Evolutionary conservation across 2,329 filamentous ascomycete genomes (phyloP).

Genomic region (Aspergillus glaucus): DNA sequence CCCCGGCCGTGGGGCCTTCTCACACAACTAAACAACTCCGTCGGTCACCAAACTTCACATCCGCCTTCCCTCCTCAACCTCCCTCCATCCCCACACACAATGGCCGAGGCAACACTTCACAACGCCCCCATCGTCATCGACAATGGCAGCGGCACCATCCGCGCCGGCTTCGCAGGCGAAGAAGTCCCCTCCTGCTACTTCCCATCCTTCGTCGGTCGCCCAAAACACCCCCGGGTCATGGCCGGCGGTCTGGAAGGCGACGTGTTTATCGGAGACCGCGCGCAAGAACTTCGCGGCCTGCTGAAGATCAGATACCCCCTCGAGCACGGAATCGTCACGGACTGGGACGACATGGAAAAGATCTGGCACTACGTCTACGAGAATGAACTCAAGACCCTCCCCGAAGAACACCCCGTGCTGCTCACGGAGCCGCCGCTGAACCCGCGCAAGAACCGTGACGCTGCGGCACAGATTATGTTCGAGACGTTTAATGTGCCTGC

Average conservation of each 20-base stretch:
- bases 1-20: slow-evolving; percentile 26
- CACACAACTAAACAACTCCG: slow-evolving; percentile 16
- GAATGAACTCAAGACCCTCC: slow-evolving; percentile 90
- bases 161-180: slow-evolving; percentile 93
- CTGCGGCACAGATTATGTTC: slow-evolving; percentile 93
- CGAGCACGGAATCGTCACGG: slow-evolving; percentile 96
- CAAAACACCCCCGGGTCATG: slow-evolving; percentile 89
- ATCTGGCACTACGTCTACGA: slow-evolving; percentile 99
- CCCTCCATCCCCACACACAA: slow-evolving; percentile 29
- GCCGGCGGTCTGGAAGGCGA: slow-evolving; percentile 96
- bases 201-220: slow-evolving; percentile 91
- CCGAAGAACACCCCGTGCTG: slow-evolving; percentile 96
- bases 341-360: slow-evolving; percentile 99
- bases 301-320: slow-evolving; percentile 94
- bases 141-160: slow-evolving; percentile 96
- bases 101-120: slow-evolving; percentile 68
- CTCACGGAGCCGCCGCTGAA: slow-evolving; percentile 95
- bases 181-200: slow-evolving; percentile 96
- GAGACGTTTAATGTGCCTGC: slow-evolving; percentile 98
- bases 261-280: slow-evolving; percentile 90
- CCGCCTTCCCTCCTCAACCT: slow-evolving; percentile 6
- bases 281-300: slow-evolving; percentile 81
- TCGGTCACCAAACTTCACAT: slow-evolving; percentile 8
- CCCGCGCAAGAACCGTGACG: slow-evolving; percentile 90
- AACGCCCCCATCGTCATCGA: slow-evolving; percentile 98